Percentiles rank a stretch among this genome's conserved stretches.
Evolutionary conservation across 306 rosid genomes (phyloP).

Genomic region (Cicer cuneatum): DNA sequence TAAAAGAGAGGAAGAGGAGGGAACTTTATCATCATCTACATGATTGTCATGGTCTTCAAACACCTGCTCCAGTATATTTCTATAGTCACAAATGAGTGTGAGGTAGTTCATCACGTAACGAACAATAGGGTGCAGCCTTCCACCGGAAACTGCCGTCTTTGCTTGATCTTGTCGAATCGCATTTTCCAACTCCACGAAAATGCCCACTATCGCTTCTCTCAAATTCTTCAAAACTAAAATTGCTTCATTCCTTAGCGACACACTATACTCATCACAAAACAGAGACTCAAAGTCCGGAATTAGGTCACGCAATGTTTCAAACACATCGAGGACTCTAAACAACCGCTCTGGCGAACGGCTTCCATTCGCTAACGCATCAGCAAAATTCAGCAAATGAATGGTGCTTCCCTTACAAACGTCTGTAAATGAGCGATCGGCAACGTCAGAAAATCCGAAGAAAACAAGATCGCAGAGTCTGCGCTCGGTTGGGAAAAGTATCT

Average conservation of each 20-base stretch:
- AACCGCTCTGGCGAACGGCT: constrained; percentile 60
- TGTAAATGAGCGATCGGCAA: constrained; percentile 73
- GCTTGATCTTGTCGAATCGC: constrained; percentile 58
- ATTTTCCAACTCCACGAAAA: constrained; percentile 38
- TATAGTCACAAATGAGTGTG: constrained; percentile 66
- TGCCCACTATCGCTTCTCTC: constrained; percentile 39
- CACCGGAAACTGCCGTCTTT: constrained; percentile 66
- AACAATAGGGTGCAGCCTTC: constrained; percentile 78
- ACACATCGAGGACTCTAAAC: constrained; percentile 58
- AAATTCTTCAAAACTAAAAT: constrained; percentile 73
- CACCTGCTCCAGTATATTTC: constrained; percentile 71
- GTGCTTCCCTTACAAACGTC: constrained; percentile 81
- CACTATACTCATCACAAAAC: constrained; percentile 57
- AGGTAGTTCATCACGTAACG: constrained; percentile 95
- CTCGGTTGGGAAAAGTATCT: constrained; percentile 80
- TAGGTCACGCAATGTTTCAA: constrained; percentile 62
- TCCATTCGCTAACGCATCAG: constrained; percentile 59
- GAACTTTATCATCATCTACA: constrained; percentile 38
- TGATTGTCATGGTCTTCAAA: constrained; percentile 62
- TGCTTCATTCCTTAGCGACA: constrained; percentile 49
- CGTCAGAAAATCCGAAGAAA: constrained; percentile 74
- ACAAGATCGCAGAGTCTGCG: constrained; percentile 73
- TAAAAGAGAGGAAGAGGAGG: constrained; percentile 53
- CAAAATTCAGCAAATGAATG: constrained; percentile 70
- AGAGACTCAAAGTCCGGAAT: constrained; percentile 59